These are phyloP conservation scores for Phialophora verrucosa DNA, from an alignment of 2,329 filamentous ascomycete species.

Conservation along the genomic window DNA sequence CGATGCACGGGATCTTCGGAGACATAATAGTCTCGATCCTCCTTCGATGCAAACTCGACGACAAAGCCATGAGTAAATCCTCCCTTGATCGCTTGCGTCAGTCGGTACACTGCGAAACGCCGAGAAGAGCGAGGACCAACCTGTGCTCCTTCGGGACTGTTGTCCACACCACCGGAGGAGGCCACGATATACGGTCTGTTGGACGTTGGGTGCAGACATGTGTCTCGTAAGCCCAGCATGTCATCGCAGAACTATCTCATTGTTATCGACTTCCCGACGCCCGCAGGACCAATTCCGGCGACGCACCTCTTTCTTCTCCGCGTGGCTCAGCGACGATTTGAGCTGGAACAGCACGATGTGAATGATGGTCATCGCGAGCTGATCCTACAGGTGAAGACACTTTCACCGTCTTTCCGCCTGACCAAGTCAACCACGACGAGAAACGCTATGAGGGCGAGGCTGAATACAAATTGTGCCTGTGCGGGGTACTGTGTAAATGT, in stretches of 20 bases:
- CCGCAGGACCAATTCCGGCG: not conserved
- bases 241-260: slow-evolving; percentile 57
- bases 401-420: not conserved
- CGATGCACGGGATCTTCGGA: slow-evolving; percentile 68
- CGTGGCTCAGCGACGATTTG: slow-evolving; percentile 57
- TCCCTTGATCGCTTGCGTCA: slow-evolving; percentile 49
- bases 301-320: slow-evolving; percentile 63
- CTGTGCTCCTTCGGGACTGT: slow-evolving; percentile 65
- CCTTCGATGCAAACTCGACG: slow-evolving; percentile 66
- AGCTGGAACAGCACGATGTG: slow-evolving; percentile 74
- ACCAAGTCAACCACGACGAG: not conserved
- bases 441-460: not conserved
- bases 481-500: not conserved
- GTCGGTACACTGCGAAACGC: slow-evolving; percentile 18
- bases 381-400: not conserved
- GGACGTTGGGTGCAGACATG: slow-evolving; percentile 65
- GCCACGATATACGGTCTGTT: slow-evolving; percentile 66
- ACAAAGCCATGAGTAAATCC: slow-evolving; percentile 74
- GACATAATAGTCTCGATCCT: slow-evolving; percentile 73
- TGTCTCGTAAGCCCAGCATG: slow-evolving; percentile 63
- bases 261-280: not conserved
- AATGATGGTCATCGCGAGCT: slow-evolving; percentile 59
- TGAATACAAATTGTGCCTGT: not conserved
- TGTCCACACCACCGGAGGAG: slow-evolving; percentile 65
- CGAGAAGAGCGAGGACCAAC: slow-evolving; percentile 47